Percentiles rank a stretch among this genome's conserved stretches.
These are phyloP conservation scores for Brettanomyces bruxellensis DNA, from an alignment of 805 yeast genomes.

Conservation along the genomic window DNA sequence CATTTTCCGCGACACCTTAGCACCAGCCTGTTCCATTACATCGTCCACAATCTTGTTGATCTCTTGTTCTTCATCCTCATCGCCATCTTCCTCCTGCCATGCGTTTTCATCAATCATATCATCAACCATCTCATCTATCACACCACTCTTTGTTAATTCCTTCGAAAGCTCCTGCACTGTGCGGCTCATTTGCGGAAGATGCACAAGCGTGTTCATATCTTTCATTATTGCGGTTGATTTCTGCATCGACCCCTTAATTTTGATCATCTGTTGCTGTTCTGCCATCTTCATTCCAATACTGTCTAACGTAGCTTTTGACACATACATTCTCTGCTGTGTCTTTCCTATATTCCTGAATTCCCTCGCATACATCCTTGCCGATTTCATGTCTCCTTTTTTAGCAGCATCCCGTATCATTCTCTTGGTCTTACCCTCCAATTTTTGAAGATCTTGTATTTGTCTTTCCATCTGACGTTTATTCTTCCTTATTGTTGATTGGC, in stretches of 20 bases:
- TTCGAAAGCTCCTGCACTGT: slow-evolving; percentile 81
- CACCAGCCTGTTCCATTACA: slow-evolving; percentile 31
- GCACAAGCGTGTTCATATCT: slow-evolving; percentile 74
- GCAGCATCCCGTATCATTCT: slow-evolving; percentile 65
- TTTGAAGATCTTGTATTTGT: slow-evolving; percentile 52
- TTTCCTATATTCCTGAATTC: slow-evolving; percentile 68
- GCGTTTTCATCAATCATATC: slow-evolving; percentile 71
- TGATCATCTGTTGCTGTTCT: slow-evolving; percentile 82
- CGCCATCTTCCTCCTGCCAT: slow-evolving; percentile 56
- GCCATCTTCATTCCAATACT: slow-evolving; percentile 83
- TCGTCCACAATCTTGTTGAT: slow-evolving; percentile 52
- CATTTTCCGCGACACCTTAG: slow-evolving; percentile 17
- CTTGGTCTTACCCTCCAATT: slow-evolving; percentile 68
- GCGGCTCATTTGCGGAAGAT: slow-evolving; percentile 67
- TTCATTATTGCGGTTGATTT: slow-evolving; percentile 75
- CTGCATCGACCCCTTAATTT: slow-evolving; percentile 73
- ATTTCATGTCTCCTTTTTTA: slow-evolving; percentile 63
- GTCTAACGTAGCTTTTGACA: slow-evolving; percentile 78
- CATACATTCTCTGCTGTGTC: slow-evolving; percentile 65
- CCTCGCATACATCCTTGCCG: slow-evolving; percentile 72
- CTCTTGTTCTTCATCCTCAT: slow-evolving; percentile 46
- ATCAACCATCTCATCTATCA: slow-evolving; percentile 91
- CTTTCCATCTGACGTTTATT: slow-evolving; percentile 81
- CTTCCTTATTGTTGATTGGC: slow-evolving; percentile 71
- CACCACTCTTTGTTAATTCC: slow-evolving; percentile 78